Evolutionary conservation across 2,329 filamentous ascomycete genomes (phyloP).

Genomic region (Diaporthe helianthi): DNA sequence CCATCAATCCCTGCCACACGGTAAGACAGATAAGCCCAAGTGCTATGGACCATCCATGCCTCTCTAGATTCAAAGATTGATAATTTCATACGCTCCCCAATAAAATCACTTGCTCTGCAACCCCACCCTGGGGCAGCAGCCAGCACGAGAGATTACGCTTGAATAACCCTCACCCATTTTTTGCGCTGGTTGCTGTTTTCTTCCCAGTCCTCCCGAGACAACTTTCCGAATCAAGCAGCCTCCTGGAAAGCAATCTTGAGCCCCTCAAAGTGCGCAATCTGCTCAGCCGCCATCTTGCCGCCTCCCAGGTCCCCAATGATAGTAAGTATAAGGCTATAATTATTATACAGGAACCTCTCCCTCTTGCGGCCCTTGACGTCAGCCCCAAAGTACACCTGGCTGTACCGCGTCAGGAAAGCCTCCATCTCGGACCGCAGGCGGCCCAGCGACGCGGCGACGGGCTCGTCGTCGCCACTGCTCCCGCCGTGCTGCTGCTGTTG

Average conservation of each 20-base stretch:
- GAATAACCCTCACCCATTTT: no score
- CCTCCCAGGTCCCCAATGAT: constrained; percentile 78
- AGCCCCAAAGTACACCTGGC: constrained; percentile 69
- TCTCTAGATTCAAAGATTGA: no score
- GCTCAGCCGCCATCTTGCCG: constrained; percentile 77
- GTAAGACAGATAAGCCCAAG: no score
- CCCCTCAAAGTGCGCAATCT: constrained; percentile 76
- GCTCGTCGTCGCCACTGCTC: constrained; percentile 85
- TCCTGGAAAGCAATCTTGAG: constrained; percentile 67
- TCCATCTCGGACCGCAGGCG: constrained; percentile 84
- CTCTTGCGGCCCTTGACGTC: constrained; percentile 74
- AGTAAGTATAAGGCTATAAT: constrained; percentile 92
- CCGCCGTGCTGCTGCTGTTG: constrained; percentile 43
- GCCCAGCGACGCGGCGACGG: constrained; percentile 80
- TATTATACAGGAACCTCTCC: constrained; percentile 91
- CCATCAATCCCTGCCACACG: no score
- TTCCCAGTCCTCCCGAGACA: no score
- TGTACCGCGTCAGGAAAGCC: constrained; percentile 78
- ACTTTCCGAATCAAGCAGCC: constrained; percentile 43
- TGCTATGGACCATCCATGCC: no score
- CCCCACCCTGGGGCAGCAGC: no score
- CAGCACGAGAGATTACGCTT: no score
- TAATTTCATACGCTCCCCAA: not conserved
- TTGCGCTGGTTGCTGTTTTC: no score
- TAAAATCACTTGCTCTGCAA: not conserved